Evolutionary conservation across 805 yeast genomes (phyloP), one percentile per base, ranked within the genome.

Genomic region (Myxozyma neglecta): DNA sequence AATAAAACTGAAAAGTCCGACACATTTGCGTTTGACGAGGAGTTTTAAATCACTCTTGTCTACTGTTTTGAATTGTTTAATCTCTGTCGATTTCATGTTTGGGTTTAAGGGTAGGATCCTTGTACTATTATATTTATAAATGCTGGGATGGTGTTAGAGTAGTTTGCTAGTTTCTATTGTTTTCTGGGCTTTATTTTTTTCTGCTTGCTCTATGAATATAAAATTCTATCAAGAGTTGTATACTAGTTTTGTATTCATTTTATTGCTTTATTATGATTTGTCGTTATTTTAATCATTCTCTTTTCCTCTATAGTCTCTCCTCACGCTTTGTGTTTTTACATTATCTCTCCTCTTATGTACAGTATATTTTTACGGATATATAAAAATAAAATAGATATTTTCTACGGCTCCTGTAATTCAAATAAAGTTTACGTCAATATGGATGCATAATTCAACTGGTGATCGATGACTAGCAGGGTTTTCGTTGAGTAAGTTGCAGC

Each of bases 11-110:
- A 35, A 57, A 57, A 53, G 61, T 69, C 75, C 52, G 79, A 77
- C 66, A 81, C 80, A 74, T 92, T 93, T 79, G 79, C 88, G 53
- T 87, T 94, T 71, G 96, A 92, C 77, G 99, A 93, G 78, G 98
- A 94, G 73, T 93, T 93, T 78, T 93, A 86, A 80, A 56, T 16
- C 32, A 14, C 29, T 24, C 5, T 24, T 24, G 29, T 24, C 4
- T 2, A 42, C 47, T 8, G 14, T 2, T 13, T n/a, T 24, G 35
- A 14, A 45, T 20, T 10, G 11, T 3, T 45, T 14, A 8, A 20
- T 11, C 32, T 40, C 11, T 43, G 20, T 20, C 39, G 24, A 40
- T 47, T 36, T 35, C 24, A 20, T 14, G n/a, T n/a, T 13, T 40
- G 39, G 55, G 55, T 45, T 40, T 51, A 10, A 29, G 46, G 55